Conservation (phyloP, 352 stramenopile species). For the Phytophthora meadii region DNA sequence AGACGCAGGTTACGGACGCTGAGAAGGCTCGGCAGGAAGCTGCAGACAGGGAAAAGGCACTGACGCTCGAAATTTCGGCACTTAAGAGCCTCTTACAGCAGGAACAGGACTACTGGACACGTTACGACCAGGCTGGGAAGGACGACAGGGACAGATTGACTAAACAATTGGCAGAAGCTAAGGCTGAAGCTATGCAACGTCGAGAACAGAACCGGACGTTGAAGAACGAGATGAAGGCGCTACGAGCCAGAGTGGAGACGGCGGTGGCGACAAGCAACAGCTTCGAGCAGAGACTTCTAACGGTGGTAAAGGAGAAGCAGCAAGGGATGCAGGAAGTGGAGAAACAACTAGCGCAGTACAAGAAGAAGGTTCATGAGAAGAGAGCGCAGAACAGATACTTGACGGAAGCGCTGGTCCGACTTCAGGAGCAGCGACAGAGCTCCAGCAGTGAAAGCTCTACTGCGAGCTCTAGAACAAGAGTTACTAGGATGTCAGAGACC, state of each 20-base stretch:
- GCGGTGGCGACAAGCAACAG: constrained; percentile 51
- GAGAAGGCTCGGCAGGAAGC: constrained; percentile 14
- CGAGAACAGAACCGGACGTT: constrained; percentile 47
- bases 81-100: constrained; percentile 54
- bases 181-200: constrained; percentile 37
- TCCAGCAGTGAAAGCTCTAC: constrained; percentile 3
- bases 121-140: constrained; percentile 29
- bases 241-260: constrained; percentile 59
- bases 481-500: background rate
- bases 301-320: constrained; percentile 54
- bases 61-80: constrained; percentile 39
- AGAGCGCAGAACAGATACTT: constrained; percentile 65
- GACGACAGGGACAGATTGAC: constrained; percentile 43
- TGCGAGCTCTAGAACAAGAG: background rate
- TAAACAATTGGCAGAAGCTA: constrained; percentile 38
- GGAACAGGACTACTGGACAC: constrained; percentile 57
- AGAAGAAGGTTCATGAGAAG: constrained; percentile 61
- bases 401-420: constrained; percentile 53
- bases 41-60: constrained; percentile 32
- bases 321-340: constrained; percentile 44
- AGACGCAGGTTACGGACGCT: constrained; percentile 22
- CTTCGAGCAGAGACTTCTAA: constrained; percentile 61
- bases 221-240: constrained; percentile 44
- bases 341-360: constrained; percentile 44
- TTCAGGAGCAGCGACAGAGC: constrained; percentile 35